Evolutionary conservation across 2,329 filamentous ascomycete genomes (phyloP), one percentile per base, ranked within the genome.

Genomic region (Fonsecaea erecta): DNA sequence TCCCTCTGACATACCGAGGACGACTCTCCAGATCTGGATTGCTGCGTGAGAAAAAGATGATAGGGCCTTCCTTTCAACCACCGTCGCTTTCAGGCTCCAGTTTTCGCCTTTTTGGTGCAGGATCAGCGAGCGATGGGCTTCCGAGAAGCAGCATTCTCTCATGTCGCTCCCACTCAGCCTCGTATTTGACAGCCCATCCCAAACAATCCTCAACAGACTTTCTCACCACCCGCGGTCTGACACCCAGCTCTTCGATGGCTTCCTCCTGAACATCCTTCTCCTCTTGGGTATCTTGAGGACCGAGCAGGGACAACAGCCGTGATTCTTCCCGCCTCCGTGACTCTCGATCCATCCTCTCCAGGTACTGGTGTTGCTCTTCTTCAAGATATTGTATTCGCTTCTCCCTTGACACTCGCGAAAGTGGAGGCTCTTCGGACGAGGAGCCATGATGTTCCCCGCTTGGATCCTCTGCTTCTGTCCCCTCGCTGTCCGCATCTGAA

Each of bases 301-400:
- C 76, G 1, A 87, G 75, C 1, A 81, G 62, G 0, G 73, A 66
- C 78, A 81, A 81, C 2, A 87, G 72, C 2, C 72, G 72, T 1
- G 72, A 62, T 70, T 86, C 83, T 70, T 84, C 83, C 21, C 72
- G 68, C 51, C 68, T 74, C 64, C 79, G 82, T 11, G 75, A 74
- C 67, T 79, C 70, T 43, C 75, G 74, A 71, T 88, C 86, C 26
- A 84, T 71, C 1, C 73, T 71, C 61, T 85, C 81, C 21, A 82
- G 76, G 67, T 83, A 80, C 2, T 72, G 68, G 35, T 81, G 79
- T 73, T 83, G 78, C 1, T 69, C 67, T 46, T 77, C 73, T 35
- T 73, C 66, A n/a, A 68, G 55, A 63, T 55, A 7, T 28, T 57
- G 24, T 4, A 56, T 28, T 57, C 57, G 54, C 35, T 62, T 37